Evolutionary conservation across 1,284 basidiomycete species (phyloP).

Genomic region (Ceratobasidium theobromae): DNA sequence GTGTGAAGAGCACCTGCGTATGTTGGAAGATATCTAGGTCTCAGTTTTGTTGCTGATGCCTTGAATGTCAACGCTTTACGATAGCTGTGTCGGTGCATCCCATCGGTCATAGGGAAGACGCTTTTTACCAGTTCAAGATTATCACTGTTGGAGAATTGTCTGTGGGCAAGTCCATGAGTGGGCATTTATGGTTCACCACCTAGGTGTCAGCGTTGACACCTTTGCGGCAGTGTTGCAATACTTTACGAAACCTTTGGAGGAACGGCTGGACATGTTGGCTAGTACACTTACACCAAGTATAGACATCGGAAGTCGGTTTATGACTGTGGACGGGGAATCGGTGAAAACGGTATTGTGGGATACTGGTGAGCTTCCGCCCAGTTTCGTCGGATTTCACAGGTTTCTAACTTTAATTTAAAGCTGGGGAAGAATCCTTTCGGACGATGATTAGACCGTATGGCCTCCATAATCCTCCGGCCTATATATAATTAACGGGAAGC

Average conservation of each 20-base stretch:
- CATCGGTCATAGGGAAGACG: conserved; percentile 11
- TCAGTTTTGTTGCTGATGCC: neutral
- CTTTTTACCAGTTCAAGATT: conserved; percentile 13
- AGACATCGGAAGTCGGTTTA: conserved; percentile 15
- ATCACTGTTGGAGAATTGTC: conserved; percentile 23
- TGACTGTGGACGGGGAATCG: conserved; percentile 19
- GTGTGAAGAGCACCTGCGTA: conserved; percentile 13
- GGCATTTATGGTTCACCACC: neutral
- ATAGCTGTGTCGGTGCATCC: conserved; percentile 15
- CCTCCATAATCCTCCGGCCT: neutral
- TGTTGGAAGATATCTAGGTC: neutral
- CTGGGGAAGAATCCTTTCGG: conserved; percentile 12
- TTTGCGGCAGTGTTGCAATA: conserved; percentile 10
- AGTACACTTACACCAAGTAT: conserved; percentile 7
- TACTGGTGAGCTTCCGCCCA: conserved; percentile 1
- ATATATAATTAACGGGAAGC: too few species aligned
- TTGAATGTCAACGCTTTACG: neutral
- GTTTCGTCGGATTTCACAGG: neutral
- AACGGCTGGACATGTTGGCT: neutral
- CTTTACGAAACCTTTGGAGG: conserved; percentile 16
- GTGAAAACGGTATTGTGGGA: conserved; percentile 15
- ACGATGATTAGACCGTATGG: conserved; percentile 18
- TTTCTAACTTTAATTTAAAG: neutral
- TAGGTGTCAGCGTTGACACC: neutral
- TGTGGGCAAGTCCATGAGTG: conserved; percentile 25